Evolutionary conservation across 495 filamentous ascomycete genomes (phyloP).

Genomic region (Neurospora sp.): DNA sequence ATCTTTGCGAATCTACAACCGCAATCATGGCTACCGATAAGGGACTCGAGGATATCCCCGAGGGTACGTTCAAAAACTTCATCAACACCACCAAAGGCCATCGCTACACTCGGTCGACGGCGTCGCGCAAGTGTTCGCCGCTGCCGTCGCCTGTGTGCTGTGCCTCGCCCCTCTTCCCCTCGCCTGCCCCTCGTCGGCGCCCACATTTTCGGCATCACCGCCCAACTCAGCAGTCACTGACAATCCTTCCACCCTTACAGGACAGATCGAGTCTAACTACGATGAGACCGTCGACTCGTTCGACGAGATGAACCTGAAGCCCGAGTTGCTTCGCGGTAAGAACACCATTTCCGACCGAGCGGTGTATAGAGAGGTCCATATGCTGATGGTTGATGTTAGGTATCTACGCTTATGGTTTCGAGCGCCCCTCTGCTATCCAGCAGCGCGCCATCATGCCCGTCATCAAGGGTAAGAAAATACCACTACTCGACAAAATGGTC

Average conservation of each 20-base stretch:
- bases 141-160: neutral
- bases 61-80: conserved; percentile 50
- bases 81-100: neutral
- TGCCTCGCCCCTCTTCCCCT: neutral
- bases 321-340: conserved; percentile 94
- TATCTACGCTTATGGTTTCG: conserved; percentile 99
- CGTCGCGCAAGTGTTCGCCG: neutral
- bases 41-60: conserved; percentile 91
- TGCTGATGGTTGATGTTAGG: conserved; percentile 40
- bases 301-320: conserved; percentile 92
- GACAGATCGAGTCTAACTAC: conserved; percentile 99
- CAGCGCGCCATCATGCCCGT: conserved; percentile 99
- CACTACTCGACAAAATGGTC: conserved; percentile 5
- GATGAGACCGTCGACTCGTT: conserved; percentile 99
- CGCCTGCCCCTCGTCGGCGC: neutral
- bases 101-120: neutral
- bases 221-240: conserved; percentile 8
- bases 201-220: neutral
- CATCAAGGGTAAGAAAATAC: conserved; percentile 79
- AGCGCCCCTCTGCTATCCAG: conserved; percentile 98
- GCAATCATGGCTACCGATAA: conserved; percentile 96
- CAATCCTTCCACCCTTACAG: conserved; percentile 35
- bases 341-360: neutral
- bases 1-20: conserved; percentile 36
- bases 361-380: neutral